Evolutionary conservation across 306 rosid genomes (phyloP).

Genomic region (Carpinus fangiana): DNA sequence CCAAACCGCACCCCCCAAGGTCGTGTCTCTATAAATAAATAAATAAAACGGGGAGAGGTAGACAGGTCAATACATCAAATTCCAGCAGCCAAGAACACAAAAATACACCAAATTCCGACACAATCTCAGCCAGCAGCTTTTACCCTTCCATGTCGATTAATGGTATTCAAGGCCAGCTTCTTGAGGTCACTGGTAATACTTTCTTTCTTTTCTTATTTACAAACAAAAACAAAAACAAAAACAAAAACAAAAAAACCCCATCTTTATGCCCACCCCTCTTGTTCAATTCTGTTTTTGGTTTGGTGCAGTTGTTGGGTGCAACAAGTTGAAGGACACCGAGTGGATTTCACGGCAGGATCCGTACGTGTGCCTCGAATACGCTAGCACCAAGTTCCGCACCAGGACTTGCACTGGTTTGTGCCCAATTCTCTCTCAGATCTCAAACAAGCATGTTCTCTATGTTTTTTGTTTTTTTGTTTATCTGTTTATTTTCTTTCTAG

Average conservation of each 20-base stretch:
- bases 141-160: constrained; percentile 49
- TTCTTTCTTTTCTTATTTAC: background rate
- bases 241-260: background rate
- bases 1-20: too few relatives aligned
- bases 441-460: background rate
- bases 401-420: constrained; percentile 70
- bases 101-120: too few relatives aligned
- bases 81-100: too few relatives aligned
- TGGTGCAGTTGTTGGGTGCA: constrained; percentile 63
- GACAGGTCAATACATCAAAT: too few relatives aligned
- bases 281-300: background rate
- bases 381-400: constrained; percentile 60
- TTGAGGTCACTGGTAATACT: constrained; percentile 68
- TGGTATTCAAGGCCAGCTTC: constrained; percentile 67
- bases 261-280: background rate
- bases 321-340: constrained; percentile 79
- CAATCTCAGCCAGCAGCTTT: too few relatives aligned
- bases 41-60: too few relatives aligned
- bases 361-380: constrained; percentile 78
- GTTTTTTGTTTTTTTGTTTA: background rate
- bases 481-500: background rate
- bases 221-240: background rate
- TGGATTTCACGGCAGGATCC: constrained; percentile 95
- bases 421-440: background rate
- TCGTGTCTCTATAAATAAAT: too few relatives aligned